phyloP scores from a whole-genome alignment of 2,329 filamentous ascomycete genomes.

The Aspergillus jensenii region DNA sequence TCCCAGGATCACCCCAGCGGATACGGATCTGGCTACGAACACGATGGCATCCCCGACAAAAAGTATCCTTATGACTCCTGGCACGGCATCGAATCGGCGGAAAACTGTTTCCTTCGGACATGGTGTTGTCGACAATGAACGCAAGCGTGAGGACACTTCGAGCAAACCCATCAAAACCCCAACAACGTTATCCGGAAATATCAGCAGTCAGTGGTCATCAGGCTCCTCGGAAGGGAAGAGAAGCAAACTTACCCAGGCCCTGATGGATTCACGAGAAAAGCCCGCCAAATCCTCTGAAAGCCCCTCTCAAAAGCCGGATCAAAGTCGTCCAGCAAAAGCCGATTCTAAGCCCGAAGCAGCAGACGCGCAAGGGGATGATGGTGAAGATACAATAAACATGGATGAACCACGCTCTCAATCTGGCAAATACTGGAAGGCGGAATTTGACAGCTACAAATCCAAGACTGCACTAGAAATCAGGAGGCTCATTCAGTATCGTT shows the following conservation, averaged over 20 bases:
- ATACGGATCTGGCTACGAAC: constrained; percentile 27
- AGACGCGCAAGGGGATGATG: constrained; percentile 29
- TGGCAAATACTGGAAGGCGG: constrained; percentile 62
- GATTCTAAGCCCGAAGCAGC: constrained; percentile 6
- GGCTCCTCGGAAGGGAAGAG: constrained; percentile 33
- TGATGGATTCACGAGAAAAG: constrained; percentile 41
- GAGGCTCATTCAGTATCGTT: constrained; percentile 60
- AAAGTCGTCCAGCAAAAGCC: constrained; percentile 15
- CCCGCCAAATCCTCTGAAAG: constrained; percentile 27
- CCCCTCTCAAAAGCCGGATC: constrained; percentile 10
- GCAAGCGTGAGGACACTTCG: constrained; percentile 46
- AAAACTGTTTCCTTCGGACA: constrained; percentile 64
- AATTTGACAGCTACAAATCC: constrained; percentile 59
- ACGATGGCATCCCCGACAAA: constrained; percentile 54
- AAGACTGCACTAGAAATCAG: constrained; percentile 61
- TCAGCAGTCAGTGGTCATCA: constrained; percentile 44
- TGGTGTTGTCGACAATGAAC: constrained; percentile 57
- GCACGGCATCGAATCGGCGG: constrained; percentile 55
- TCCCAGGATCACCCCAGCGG: constrained; percentile 21
- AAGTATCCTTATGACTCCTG: constrained; percentile 65
- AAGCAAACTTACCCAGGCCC: constrained; percentile 42
- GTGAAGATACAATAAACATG: constrained; percentile 54
- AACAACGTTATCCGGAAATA: constrained; percentile 47
- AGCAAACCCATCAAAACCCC: constrained; percentile 50
- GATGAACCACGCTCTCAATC: constrained; percentile 57